Evolutionary conservation across 176 grass and related monocot species (phyloP).

Genomic region (Avena eriantha): DNA sequence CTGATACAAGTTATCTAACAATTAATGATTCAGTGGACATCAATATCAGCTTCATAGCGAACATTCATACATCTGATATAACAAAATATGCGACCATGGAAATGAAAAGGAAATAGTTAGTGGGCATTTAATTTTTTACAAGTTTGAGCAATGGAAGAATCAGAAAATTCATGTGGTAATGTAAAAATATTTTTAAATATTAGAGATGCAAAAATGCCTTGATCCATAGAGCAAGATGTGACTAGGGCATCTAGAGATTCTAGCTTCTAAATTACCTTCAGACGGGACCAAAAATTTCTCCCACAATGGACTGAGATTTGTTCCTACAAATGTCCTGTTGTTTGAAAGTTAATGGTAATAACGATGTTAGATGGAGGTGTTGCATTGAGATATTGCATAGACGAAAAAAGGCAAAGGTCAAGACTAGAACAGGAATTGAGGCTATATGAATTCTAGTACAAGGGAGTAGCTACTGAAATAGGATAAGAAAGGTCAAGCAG

Average conservation of each 20-base stretch:
- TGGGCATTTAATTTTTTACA: conserved; percentile 30
- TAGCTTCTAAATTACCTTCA: conserved; percentile 58
- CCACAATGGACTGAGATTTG: conserved; percentile 91
- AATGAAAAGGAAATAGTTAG: background rate
- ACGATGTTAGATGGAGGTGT: background rate
- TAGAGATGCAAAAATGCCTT: background rate
- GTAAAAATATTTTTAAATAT: background rate
- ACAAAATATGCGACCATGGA: background rate
- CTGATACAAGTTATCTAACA: conserved; percentile 12
- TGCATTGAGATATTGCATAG: conserved; percentile 1
- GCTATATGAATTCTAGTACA: background rate
- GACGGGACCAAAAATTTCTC: conserved; percentile 77
- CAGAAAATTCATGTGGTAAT: background rate
- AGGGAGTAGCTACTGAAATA: background rate
- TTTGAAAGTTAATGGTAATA: conserved; percentile 25
- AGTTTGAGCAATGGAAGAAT: background rate
- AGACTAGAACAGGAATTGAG: background rate
- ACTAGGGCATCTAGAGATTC: conserved; percentile 24
- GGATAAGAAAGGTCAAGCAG: conserved; percentile 14
- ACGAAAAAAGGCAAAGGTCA: background rate
- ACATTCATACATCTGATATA: background rate
- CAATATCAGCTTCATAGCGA: conserved; percentile 11
- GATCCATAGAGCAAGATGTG: background rate
- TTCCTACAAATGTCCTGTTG: conserved; percentile 93
- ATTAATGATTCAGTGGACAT: background rate